These are phyloP conservation scores for Leccinum aurantiacum DNA, from an alignment of 768 basidiomycete genomes.

Conservation along the genomic window DNA sequence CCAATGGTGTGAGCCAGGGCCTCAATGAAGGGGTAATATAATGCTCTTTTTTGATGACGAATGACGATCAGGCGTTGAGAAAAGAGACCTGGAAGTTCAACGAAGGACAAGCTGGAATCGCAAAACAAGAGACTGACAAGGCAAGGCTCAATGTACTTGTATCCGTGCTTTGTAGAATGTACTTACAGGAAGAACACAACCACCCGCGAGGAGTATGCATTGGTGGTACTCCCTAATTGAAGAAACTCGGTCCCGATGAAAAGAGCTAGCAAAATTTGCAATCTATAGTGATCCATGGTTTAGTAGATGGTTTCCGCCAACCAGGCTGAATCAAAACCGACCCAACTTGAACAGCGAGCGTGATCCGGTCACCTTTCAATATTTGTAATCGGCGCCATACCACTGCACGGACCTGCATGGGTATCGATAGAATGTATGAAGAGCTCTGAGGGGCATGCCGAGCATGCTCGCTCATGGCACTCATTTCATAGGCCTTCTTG, in stretches of 20 bases:
- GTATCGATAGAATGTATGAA: conserved; percentile 46
- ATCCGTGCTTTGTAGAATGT: neutral
- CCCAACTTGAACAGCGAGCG: conserved; percentile 32
- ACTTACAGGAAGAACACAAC: conserved; percentile 75
- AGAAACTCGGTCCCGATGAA: conserved; percentile 42
- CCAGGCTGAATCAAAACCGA: neutral
- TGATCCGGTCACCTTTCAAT: conserved; percentile 39
- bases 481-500: conserved; percentile 45
- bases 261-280: conserved; percentile 25
- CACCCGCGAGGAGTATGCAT: conserved; percentile 51
- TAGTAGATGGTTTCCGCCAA: neutral
- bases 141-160: neutral
- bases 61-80: conserved; percentile 43
- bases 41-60: conserved; percentile 43
- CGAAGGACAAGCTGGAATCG: conserved; percentile 50
- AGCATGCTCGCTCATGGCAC: conserved; percentile 52
- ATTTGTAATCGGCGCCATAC: conserved; percentile 47
- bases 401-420: conserved; percentile 45
- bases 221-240: conserved; percentile 35
- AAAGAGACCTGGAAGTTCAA: conserved; percentile 50
- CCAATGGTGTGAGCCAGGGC: conserved; percentile 43
- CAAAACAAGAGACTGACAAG: conserved; percentile 49
- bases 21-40: conserved; percentile 52
- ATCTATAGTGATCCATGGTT: conserved; percentile 36
- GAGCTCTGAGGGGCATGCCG: conserved; percentile 42